These are phyloP conservation scores for Kwoniella dejecticola DNA, from an alignment of 768 basidiomycete species.

Conservation along the genomic window DNA sequence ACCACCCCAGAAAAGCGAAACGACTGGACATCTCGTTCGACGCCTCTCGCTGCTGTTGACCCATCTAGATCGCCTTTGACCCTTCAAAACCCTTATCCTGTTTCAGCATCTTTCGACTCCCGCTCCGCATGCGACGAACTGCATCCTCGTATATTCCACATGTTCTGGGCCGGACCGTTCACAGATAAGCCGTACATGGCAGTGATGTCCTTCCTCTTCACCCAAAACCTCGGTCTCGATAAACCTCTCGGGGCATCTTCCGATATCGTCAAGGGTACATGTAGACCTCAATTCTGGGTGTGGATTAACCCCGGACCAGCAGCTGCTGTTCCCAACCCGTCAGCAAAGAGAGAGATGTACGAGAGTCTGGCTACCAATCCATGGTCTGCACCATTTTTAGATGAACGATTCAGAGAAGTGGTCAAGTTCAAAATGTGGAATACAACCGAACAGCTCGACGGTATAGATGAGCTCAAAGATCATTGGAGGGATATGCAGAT, in stretches of 20 bases:
- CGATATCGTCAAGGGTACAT: constrained; percentile 58
- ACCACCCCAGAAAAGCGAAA: constrained; percentile 53
- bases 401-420: constrained; percentile 84
- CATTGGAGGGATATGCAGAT: constrained; percentile 84
- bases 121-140: constrained; percentile 73
- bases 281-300: constrained; percentile 91
- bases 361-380: constrained; percentile 74
- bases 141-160: constrained; percentile 88
- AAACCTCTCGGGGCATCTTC: constrained; percentile 58
- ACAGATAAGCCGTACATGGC: constrained; percentile 98
- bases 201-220: constrained; percentile 89
- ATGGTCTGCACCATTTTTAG: constrained; percentile 93
- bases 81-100: constrained; percentile 44
- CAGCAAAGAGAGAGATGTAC: constrained; percentile 79
- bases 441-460: constrained; percentile 93
- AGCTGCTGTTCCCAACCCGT: constrained; percentile 80
- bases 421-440: constrained; percentile 98
- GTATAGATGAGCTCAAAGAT: constrained; percentile 80
- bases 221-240: constrained; percentile 88
- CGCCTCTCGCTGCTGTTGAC: constrained; percentile 22
- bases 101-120: constrained; percentile 39
- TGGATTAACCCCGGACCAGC: constrained; percentile 99
- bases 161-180: constrained; percentile 99
- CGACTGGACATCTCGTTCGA: constrained; percentile 23
- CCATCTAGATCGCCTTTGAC: constrained; percentile 41